These are phyloP conservation scores for Acidiella bohemica DNA, from an alignment of 495 filamentous ascomycete species.

Conservation along the genomic window DNA sequence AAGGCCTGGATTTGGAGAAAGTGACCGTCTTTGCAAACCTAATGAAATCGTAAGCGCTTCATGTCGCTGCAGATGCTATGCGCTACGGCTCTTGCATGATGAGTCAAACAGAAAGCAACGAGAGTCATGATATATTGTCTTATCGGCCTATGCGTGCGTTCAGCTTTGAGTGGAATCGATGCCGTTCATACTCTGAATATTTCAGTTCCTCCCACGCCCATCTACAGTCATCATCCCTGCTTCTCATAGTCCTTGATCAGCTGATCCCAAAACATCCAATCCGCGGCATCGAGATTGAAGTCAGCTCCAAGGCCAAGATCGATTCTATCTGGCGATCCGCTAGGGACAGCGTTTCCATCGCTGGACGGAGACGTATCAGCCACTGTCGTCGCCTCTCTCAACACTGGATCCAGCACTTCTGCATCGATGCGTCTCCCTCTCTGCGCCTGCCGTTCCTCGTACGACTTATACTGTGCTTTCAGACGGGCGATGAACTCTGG, in stretches of 20 bases:
- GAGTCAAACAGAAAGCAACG: too few relatives aligned
- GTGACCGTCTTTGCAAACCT: conserved; percentile 28
- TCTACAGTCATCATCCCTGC: background rate
- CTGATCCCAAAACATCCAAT: conserved; percentile 3
- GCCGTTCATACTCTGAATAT: too few relatives aligned
- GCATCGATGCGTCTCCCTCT: too few relatives aligned
- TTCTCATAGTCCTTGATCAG: background rate
- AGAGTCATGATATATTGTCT: too few relatives aligned
- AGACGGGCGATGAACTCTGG: background rate
- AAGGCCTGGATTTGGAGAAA: conserved; percentile 29
- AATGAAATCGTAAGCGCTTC: too few relatives aligned
- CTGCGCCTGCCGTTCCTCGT: too few relatives aligned
- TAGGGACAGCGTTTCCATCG: background rate
- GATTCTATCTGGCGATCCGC: background rate
- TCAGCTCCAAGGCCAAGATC: background rate
- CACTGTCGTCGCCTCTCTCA: background rate
- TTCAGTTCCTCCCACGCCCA: too few relatives aligned
- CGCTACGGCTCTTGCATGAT: too few relatives aligned
- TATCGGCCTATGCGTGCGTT: too few relatives aligned
- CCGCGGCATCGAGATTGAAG: background rate
- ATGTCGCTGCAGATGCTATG: too few relatives aligned
- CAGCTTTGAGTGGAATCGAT: too few relatives aligned
- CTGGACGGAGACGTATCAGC: too few relatives aligned
- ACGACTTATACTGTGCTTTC: background rate
- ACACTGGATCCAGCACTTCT: background rate